Evolutionary conservation across 1,284 basidiomycete genomes (phyloP).

Genomic region (Phellinidium pouzarii): DNA sequence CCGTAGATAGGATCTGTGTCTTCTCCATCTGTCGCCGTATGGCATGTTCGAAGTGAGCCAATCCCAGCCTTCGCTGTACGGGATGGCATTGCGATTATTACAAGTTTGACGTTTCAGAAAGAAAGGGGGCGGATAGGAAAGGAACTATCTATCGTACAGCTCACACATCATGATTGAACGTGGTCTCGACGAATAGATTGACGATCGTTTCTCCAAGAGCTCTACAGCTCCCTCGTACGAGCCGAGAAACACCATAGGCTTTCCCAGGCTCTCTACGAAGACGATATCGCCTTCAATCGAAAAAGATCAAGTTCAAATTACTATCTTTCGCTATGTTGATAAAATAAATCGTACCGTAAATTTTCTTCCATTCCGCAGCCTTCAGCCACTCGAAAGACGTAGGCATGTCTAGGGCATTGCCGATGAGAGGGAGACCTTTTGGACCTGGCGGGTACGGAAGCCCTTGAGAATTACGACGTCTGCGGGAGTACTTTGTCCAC

Average conservation of each 20-base stretch:
- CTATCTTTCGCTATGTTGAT: background rate
- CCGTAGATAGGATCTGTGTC: constrained; percentile 23
- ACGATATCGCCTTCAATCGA: constrained; percentile 57
- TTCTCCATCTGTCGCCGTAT: constrained; percentile 24
- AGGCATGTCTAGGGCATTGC: constrained; percentile 20
- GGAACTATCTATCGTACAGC: too few species aligned
- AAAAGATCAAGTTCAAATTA: background rate
- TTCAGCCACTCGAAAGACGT: constrained; percentile 15
- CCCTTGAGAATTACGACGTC: background rate
- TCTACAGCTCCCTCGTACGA: constrained; percentile 46
- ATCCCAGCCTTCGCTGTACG: constrained; percentile 3
- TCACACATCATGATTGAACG: constrained; percentile 39
- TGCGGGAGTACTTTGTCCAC: background rate
- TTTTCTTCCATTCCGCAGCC: constrained; percentile 19
- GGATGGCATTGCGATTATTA: background rate
- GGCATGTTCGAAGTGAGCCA: constrained; percentile 17
- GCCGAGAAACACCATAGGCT: constrained; percentile 48
- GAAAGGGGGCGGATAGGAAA: too few species aligned
- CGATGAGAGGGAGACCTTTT: constrained; percentile 19
- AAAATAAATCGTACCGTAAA: constrained; percentile 13
- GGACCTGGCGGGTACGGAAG: constrained; percentile 18
- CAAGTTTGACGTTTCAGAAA: too few species aligned
- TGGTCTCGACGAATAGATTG: constrained; percentile 68
- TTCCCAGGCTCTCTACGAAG: constrained; percentile 27
- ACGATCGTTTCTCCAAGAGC: constrained; percentile 60